Percentiles rank a stretch among this genome's conserved stretches.
phyloP scores from a whole-genome alignment of 2,329 filamentous ascomycete genomes.

The Claviceps digitariae region DNA sequence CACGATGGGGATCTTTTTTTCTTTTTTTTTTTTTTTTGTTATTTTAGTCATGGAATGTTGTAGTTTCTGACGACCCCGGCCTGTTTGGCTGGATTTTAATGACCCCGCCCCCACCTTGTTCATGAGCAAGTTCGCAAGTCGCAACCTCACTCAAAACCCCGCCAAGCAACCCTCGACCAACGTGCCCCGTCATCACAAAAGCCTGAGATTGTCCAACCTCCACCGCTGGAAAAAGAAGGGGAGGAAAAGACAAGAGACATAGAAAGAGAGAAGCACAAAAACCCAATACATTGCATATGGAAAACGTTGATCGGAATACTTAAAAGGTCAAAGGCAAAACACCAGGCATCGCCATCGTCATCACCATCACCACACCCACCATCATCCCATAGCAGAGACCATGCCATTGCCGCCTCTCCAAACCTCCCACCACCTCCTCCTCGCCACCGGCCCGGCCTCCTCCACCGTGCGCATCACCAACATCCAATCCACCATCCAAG shows the following conservation, averaged over 20 bases:
- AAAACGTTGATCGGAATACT: no score
- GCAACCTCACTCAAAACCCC: neutral
- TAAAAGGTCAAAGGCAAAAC: neutral
- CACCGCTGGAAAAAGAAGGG: neutral
- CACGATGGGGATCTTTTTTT: no score
- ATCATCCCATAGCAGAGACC: neutral
- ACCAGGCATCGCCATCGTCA: neutral
- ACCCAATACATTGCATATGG: no score
- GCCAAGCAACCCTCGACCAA: neutral
- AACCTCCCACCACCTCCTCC: slow-evolving; percentile 1
- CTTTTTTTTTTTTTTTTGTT: no score
- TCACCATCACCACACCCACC: no score
- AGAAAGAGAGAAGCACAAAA: no score
- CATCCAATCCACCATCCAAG: slow-evolving; percentile 41
- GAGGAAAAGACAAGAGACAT: neutral
- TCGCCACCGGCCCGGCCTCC: slow-evolving; percentile 12
- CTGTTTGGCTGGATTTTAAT: no score
- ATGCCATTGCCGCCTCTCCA: neutral
- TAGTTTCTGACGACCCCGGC: no score
- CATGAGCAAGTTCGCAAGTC: no score
- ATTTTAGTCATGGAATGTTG: no score
- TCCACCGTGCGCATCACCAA: slow-evolving; percentile 48
- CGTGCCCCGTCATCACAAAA: neutral
- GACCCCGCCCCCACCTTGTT: no score
- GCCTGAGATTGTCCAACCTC: no score